Conservation (phyloP, 164 flowering plant species). For the Echeveria elegans region DNA sequence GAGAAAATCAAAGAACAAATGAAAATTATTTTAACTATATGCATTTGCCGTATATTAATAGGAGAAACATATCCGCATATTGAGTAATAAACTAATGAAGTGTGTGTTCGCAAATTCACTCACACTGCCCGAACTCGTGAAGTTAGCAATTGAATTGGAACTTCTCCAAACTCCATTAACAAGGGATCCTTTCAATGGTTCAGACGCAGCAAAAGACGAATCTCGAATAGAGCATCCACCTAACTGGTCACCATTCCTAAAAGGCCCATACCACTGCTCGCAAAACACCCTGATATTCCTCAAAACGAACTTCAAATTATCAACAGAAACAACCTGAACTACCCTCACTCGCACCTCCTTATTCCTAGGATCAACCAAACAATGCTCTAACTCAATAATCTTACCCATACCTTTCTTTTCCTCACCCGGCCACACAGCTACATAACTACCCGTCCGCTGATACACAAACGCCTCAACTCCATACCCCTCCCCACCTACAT, state of each 20-base stretch:
- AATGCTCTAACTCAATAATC: constrained; percentile 67
- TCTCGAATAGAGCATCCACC: constrained; percentile 92
- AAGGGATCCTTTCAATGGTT: constrained; percentile 37
- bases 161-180: constrained; percentile 65
- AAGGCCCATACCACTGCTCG: constrained; percentile 97
- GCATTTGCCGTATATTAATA: not conserved
- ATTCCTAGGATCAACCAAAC: constrained; percentile 71
- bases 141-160: constrained; percentile 29
- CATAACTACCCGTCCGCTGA: constrained; percentile 64
- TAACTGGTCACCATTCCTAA: constrained; percentile 81
- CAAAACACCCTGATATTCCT: constrained; percentile 47
- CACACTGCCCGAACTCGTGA: constrained; percentile 25
- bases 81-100: not conserved
- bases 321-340: constrained; percentile 44
- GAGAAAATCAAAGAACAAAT: not conserved
- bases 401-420: constrained; percentile 16
- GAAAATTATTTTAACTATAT: not conserved
- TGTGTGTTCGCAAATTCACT: constrained; percentile 17
- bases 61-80: not conserved
- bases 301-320: constrained; percentile 22
- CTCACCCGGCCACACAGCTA: constrained; percentile 50
- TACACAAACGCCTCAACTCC: constrained; percentile 51
- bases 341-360: constrained; percentile 67
- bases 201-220: constrained; percentile 77
- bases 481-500: constrained; percentile 30